Evolutionary conservation across 805 yeast species (phyloP), one percentile per base, ranked within the genome.

Genomic region (Lipomyces starkeyi): DNA sequence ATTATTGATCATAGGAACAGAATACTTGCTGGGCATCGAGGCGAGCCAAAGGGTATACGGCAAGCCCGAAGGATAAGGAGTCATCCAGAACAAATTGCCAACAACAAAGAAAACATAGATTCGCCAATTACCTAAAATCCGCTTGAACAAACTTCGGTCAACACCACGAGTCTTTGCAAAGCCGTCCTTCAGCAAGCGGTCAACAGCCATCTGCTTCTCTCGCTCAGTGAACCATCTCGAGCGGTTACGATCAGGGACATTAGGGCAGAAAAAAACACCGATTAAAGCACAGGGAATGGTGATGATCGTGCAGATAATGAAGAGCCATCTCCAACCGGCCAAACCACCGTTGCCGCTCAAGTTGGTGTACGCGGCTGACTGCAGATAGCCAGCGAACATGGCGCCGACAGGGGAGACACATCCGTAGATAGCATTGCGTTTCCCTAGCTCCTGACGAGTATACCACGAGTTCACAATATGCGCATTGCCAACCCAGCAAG

Each of bases 271-370:
- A 73, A 83, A 85, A 64, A 83, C 80, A 0, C 90, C 90, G 63
- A 85, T 69, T 6, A 88, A 3, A 6, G 88, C 90, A 56, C 89
- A 84, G 2, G 82, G 85, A 34, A 88, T 73, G 4, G 89, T 85
- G 58, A 89, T 83, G 58, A 85, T 74, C n/a, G 88, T 88, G 75
- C 88, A 91, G 70, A 89, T 82, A 58, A 89, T 85, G 74, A 87
- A 88, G 74, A 87, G 85, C 91, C 91, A 89, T 80, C 88, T 82
- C 91, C 91, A 89, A 11, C 90, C 87, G 8, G 82, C 81, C n/a
- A 85, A 77, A 0, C 91, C 91, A 58, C 76, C 74, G 14, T 74
- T 78, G 37, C 88, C 90, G 63, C 81, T 78, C 72, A 88, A 75
- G 53, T 77, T 73, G 29, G 80, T 72, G 65, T 79, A 83, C 0